Evolutionary conservation across 495 filamentous ascomycete genomes (phyloP).

Genomic region (Lichenothelia convexa): DNA sequence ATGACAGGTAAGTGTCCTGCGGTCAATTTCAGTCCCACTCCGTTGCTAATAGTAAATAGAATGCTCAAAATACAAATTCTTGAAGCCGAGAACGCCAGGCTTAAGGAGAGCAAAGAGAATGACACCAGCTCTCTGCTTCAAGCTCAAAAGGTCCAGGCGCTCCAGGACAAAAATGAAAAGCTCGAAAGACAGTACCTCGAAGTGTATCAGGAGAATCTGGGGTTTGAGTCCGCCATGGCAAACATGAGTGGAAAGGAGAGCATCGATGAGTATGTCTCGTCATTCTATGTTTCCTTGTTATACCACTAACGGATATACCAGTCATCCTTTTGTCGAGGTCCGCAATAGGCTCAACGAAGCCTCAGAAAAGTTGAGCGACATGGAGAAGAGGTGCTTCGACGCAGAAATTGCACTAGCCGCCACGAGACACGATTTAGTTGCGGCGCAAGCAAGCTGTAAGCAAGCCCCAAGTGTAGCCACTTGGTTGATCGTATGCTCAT

Average conservation of each 20-base stretch:
- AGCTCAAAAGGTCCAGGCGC: slow-evolving; percentile 15
- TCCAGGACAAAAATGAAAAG: slow-evolving; percentile 8
- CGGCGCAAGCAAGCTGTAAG: not conserved
- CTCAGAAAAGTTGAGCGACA: slow-evolving; percentile 30
- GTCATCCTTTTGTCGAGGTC: slow-evolving; percentile 8
- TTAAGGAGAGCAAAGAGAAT: not conserved
- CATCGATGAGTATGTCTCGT: slow-evolving; percentile 1
- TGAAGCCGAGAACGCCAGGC: slow-evolving; percentile 1
- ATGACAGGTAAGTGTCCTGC: too few species aligned
- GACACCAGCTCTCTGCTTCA: slow-evolving; percentile 11
- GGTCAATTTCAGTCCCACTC: too few species aligned
- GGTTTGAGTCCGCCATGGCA: slow-evolving; percentile 12
- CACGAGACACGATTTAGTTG: not conserved
- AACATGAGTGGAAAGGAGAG: slow-evolving; percentile 8
- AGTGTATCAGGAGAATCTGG: slow-evolving; percentile 18
- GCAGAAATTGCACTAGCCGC: slow-evolving; percentile 1
- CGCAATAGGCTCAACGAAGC: slow-evolving; percentile 21
- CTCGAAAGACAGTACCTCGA: slow-evolving; percentile 19
- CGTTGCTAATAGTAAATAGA: too few species aligned
- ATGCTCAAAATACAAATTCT: slow-evolving; percentile 2
- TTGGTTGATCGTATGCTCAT: not conserved
- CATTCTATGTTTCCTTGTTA: not conserved
- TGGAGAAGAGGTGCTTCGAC: slow-evolving; percentile 17
- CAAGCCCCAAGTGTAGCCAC: not conserved
- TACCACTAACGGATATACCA: slow-evolving; percentile 2